phyloP scores from a whole-genome alignment of 495 filamentous ascomycete species.

The Talaromyces trachyspermus region DNA sequence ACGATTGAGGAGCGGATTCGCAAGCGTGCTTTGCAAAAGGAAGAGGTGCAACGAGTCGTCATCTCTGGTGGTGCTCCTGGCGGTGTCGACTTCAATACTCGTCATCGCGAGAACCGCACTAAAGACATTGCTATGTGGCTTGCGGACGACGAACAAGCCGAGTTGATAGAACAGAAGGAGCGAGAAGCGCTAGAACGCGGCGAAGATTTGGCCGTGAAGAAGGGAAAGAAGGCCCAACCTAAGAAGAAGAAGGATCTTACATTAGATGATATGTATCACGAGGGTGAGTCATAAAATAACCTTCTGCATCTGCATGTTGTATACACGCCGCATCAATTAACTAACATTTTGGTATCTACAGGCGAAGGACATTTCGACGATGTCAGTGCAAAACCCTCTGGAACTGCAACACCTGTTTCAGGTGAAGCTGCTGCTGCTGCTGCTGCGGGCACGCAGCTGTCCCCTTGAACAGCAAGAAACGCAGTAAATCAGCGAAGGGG shows the following conservation, averaged over 20 bases:
- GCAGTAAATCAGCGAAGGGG: constrained; percentile 41
- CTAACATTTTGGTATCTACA: constrained; percentile 31
- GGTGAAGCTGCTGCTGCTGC: constrained; percentile 42
- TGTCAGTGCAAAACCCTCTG: constrained; percentile 67
- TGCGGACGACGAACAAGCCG: constrained; percentile 89
- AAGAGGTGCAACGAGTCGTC: constrained; percentile 97
- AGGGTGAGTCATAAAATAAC: constrained; percentile 68
- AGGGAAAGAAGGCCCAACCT: constrained; percentile 46
- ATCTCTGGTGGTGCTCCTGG: constrained; percentile 82
- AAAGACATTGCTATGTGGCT: constrained; percentile 98
- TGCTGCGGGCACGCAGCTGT: no score
- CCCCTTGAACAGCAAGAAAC: no score
- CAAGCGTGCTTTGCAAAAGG: constrained; percentile 95
- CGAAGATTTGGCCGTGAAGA: constrained; percentile 40
- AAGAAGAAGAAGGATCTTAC: constrained; percentile 72
- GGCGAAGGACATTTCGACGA: constrained; percentile 94
- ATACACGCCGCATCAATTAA: constrained; percentile 7
- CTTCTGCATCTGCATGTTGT: not conserved
- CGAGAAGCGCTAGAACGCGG: constrained; percentile 63
- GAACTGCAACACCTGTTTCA: constrained; percentile 71
- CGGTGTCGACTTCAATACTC: constrained; percentile 88
- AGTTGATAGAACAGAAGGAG: constrained; percentile 82
- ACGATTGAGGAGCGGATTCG: constrained; percentile 99
- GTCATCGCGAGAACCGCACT: constrained; percentile 80
- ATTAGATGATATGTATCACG: constrained; percentile 96